phyloP scores from a whole-genome alignment of 164 flowering plant genomes.

The Piper longum region DNA sequence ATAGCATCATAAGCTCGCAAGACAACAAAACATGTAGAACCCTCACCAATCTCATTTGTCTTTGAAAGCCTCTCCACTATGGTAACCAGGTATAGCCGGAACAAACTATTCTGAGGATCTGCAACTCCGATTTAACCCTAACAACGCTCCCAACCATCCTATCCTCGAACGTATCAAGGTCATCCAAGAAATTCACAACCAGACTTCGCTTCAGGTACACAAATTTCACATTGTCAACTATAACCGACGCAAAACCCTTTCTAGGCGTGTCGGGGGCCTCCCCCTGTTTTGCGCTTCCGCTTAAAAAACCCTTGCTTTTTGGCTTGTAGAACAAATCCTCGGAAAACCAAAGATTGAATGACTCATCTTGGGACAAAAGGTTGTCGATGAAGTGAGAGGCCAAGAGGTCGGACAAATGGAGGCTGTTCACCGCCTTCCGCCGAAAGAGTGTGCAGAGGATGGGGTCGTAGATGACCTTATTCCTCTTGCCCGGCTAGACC shows the following conservation, averaged over 20 bases:
- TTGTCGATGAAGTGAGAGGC: slow-evolving; percentile 48
- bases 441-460: slow-evolving; percentile 30
- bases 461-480: slow-evolving; percentile 40
- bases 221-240: slow-evolving; percentile 37
- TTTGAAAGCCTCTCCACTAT: slow-evolving; percentile 30
- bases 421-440: slow-evolving; percentile 27
- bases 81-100: slow-evolving; percentile 50
- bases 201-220: slow-evolving; percentile 53
- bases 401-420: slow-evolving; percentile 28
- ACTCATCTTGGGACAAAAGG: slow-evolving; percentile 24
- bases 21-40: slow-evolving; percentile 17
- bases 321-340: slow-evolving; percentile 1
- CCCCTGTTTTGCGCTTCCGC: slow-evolving; percentile 9
- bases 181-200: slow-evolving; percentile 32
- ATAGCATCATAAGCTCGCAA: slow-evolving; percentile 10
- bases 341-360: slow-evolving; percentile 17
- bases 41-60: slow-evolving; percentile 6
- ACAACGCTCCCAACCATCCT: slow-evolving; percentile 59
- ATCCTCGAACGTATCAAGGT: slow-evolving; percentile 32
- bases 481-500: slow-evolving; percentile 15
- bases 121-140: slow-evolving; percentile 46
- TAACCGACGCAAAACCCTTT: slow-evolving; percentile 46
- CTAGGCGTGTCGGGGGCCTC: slow-evolving; percentile 7
- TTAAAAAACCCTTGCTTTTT: slow-evolving; percentile 5
- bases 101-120: slow-evolving; percentile 19